Conservation (phyloP, 2,329 filamentous ascomycete genomes). For the Botryotinia calthae region DNA sequence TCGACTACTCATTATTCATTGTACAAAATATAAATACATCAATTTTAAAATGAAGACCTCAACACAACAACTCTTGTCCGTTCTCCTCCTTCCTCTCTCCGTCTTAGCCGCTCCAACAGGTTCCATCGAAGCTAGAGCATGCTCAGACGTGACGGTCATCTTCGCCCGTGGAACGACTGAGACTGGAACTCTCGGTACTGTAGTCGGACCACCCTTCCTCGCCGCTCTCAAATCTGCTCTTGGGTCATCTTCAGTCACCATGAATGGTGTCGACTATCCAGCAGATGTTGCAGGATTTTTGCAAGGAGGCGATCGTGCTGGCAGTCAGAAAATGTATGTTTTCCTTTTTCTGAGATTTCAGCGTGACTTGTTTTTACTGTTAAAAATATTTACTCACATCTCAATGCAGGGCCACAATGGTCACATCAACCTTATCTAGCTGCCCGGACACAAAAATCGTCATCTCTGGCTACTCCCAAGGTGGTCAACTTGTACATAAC, state of each 20-base stretch:
- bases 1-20: not conserved
- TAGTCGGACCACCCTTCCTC: conserved; percentile 34
- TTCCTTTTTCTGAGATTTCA: not conserved
- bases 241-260: conserved; percentile 44
- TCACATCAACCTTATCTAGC: not conserved
- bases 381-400: conserved; percentile 15
- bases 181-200: conserved; percentile 29
- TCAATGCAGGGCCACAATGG: conserved; percentile 16
- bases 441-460: conserved; percentile 25
- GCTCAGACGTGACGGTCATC: conserved; percentile 32
- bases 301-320: conserved; percentile 45
- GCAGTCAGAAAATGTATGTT: conserved; percentile 44
- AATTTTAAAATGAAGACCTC: conserved; percentile 14
- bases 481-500: conserved; percentile 32
- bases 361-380: not conserved
- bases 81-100: conserved; percentile 10
- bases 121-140: conserved; percentile 18
- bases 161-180: conserved; percentile 35
- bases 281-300: conserved; percentile 48
- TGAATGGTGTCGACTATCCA: conserved; percentile 54
- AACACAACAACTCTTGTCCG: conserved; percentile 8
- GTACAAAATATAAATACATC: not conserved
- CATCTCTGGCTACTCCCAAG: conserved; percentile 29
- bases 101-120: conserved; percentile 7
- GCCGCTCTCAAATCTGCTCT: conserved; percentile 40